Evolutionary conservation across 2,329 filamentous ascomycete genomes (phyloP), one percentile per base, ranked within the genome.

Genomic region (Stemphylium beticola): DNA sequence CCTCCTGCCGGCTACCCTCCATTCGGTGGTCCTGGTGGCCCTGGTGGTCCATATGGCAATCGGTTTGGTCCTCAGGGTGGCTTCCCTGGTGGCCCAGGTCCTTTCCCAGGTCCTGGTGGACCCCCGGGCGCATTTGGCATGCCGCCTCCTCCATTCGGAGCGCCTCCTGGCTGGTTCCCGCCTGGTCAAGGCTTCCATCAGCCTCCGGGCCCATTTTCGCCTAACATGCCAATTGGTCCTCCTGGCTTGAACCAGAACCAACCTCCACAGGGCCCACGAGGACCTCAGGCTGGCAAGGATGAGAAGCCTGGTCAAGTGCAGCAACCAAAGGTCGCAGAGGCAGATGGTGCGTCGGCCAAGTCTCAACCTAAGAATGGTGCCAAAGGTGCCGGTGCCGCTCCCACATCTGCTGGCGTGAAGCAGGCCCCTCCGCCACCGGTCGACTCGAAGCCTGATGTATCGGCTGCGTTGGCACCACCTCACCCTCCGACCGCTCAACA

Each of bases 141-240:
- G 83, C 88, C 69, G 26, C 26, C 26, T 29, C 26, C 26, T 33
- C 67, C 89, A 1, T 96, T 92, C 73, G 90, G 89, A 60, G 88
- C 87, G 14, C 90, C 74, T 37, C 73, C 72, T 45, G 89, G 88
- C 51, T 96, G 91, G 90, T 93, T 87, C 71, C 89, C 89, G 63
- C 86, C 87, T 8, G 88, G 88, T 6, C 90, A 91, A 75, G 88
- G 87, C 22, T 95, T 92, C 64, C 88, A 87, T 31, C 87, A 84
- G 26, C 87, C 85, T 12, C 85, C 85, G 24, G 87, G 84, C 42
- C 84, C 82, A 17, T 90, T 88, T 69, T 75, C 78, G 48, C 87
- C 87, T 55, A 84, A 84, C 24, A 79, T 83, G 71, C 83, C 83
- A 18, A 82, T 83, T 57, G 85, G 83, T 31, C 83, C 83, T 57